These are phyloP conservation scores for Trypanosoma brucei DNA, from an alignment of 208 protist genomes.

Conservation along the genomic window DNA sequence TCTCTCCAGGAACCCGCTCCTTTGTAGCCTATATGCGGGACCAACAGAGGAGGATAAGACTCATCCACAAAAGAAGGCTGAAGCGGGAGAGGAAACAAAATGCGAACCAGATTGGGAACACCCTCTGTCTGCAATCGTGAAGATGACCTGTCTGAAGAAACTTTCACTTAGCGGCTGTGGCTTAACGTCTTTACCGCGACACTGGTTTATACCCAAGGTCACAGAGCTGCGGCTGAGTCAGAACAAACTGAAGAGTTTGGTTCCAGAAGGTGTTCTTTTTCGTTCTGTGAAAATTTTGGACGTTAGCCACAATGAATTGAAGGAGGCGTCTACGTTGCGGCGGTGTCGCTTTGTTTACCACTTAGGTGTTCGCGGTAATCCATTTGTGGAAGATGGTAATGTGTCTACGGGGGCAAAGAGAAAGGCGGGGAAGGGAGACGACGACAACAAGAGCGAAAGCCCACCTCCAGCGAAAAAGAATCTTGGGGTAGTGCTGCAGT, in stretches of 20 bases:
- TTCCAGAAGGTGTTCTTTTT: constrained; percentile 76
- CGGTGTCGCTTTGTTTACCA: constrained; percentile 71
- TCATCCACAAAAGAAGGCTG: neutral
- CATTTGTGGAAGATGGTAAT: constrained; percentile 33
- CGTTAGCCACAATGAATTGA: constrained; percentile 67
- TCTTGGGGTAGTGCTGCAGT: neutral
- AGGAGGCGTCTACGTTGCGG: constrained; percentile 49
- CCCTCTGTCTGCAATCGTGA: constrained; percentile 72
- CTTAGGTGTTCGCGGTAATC: constrained; percentile 66
- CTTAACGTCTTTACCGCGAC: constrained; percentile 50
- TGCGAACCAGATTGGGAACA: constrained; percentile 33
- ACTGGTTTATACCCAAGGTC: constrained; percentile 72
- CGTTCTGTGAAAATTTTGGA: constrained; percentile 83
- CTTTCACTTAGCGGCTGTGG: constrained; percentile 76
- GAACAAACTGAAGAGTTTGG: constrained; percentile 56
- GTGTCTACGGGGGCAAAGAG: neutral
- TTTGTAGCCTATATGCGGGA: constrained; percentile 31
- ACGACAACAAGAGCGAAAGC: neutral
- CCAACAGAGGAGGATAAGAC: constrained; percentile 8
- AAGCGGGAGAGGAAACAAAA: neutral
- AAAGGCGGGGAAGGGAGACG: neutral
- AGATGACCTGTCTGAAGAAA: constrained; percentile 62
- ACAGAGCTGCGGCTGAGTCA: constrained; percentile 78
- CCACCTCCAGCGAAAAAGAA: neutral
- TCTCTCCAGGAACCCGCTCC: constrained; percentile 60